Evolutionary conservation across 805 yeast genomes (phyloP).

Genomic region (Deakozyma indianensis): DNA sequence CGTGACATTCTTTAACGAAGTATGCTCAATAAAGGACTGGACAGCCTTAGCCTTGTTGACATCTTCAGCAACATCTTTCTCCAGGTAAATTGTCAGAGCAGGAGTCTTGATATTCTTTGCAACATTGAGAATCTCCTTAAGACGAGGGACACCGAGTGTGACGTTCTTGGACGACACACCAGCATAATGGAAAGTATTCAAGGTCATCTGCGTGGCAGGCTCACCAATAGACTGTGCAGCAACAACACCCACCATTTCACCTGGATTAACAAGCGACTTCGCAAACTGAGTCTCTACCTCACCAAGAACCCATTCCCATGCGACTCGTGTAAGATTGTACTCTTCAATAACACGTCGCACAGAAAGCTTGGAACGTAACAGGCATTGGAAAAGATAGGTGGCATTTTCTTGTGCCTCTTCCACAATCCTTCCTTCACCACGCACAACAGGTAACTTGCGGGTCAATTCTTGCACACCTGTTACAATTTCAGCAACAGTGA

Average conservation of each 20-base stretch:
- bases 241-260: slow-evolving; percentile 96
- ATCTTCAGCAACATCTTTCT: slow-evolving; percentile 66
- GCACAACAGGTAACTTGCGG: slow-evolving; percentile 53
- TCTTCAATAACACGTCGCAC: slow-evolving; percentile 86
- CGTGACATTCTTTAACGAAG: slow-evolving; percentile 86
- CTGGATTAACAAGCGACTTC: slow-evolving; percentile 83
- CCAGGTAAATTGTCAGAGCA: slow-evolving; percentile 87
- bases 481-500: slow-evolving; percentile 72
- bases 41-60: slow-evolving; percentile 90
- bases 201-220: slow-evolving; percentile 96
- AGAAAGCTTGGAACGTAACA: slow-evolving; percentile 84
- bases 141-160: slow-evolving; percentile 93
- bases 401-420: slow-evolving; percentile 89
- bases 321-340: slow-evolving; percentile 64
- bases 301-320: slow-evolving; percentile 94
- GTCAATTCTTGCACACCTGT: slow-evolving; percentile 55
- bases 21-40: slow-evolving; percentile 94
- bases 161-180: slow-evolving; percentile 96
- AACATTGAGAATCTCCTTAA: slow-evolving; percentile 93
- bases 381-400: slow-evolving; percentile 74
- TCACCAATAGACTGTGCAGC: slow-evolving; percentile 98
- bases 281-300: slow-evolving; percentile 90
- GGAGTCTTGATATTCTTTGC: slow-evolving; percentile 99
- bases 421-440: slow-evolving; percentile 64
- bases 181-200: slow-evolving; percentile 95